Conservation (phyloP, 768 basidiomycete genomes). For the Psilocybe subaeruginosa region DNA sequence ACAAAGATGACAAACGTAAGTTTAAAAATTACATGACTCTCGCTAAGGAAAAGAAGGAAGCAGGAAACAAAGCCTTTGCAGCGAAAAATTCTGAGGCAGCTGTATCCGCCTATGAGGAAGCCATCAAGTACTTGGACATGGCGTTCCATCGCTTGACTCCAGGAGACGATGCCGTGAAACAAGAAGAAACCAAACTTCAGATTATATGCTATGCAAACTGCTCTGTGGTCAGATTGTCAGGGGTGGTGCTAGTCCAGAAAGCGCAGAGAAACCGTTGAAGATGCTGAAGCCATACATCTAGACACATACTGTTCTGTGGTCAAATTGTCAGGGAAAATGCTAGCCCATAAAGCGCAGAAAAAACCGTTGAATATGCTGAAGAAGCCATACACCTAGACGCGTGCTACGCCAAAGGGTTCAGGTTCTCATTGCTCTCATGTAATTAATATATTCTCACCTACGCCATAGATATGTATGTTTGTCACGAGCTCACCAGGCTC, state of each 20-base stretch:
- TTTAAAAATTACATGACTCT: slow-evolving; percentile 6
- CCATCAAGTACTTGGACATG: slow-evolving; percentile 5
- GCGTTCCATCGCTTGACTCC: not conserved
- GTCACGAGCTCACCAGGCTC: slow-evolving; percentile 17
- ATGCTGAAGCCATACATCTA: not conserved
- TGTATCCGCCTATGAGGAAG: not conserved
- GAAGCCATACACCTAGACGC: not conserved
- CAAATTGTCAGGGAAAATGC: not conserved
- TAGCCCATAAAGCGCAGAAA: too few species aligned
- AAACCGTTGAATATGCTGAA: slow-evolving; percentile 2
- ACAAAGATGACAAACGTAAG: slow-evolving; percentile 4
- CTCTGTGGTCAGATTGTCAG: slow-evolving; percentile 6
- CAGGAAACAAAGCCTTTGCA: slow-evolving; percentile 3
- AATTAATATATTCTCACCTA: not conserved
- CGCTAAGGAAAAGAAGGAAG: slow-evolving; percentile 1
- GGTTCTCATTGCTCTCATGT: slow-evolving; percentile 7
- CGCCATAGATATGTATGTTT: slow-evolving; percentile 19
- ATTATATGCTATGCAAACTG: slow-evolving; percentile 3
- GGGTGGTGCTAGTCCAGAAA: not conserved
- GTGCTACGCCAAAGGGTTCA: slow-evolving; percentile 5
- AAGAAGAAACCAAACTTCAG: not conserved
- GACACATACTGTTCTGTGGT: slow-evolving; percentile 2
- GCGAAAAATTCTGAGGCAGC: not conserved
- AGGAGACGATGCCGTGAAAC: not conserved
- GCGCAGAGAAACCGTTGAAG: not conserved